phyloP scores from a whole-genome alignment of 371 early-diverging fungal genomes.

The Lichtheimia ramosa region DNA sequence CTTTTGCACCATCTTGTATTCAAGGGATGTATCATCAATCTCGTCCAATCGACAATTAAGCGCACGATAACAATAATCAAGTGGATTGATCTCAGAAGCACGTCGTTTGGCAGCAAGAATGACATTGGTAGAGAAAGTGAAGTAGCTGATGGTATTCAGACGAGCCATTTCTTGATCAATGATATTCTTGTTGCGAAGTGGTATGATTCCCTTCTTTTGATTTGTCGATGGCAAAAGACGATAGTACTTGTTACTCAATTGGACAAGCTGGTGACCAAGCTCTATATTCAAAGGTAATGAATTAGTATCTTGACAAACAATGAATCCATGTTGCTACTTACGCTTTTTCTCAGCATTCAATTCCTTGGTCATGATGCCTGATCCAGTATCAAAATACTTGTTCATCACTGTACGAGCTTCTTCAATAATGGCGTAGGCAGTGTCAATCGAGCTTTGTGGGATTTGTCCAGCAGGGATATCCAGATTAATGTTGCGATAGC shows the following conservation, averaged over 20 bases:
- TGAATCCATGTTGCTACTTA: background rate
- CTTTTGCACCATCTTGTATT: constrained; percentile 29
- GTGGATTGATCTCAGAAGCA: constrained; percentile 33
- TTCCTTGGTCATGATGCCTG: background rate
- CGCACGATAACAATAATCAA: constrained; percentile 53
- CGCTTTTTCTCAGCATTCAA: constrained; percentile 5
- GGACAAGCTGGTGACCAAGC: constrained; percentile 22
- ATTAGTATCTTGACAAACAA: too few species aligned
- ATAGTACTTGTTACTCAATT: constrained; percentile 42
- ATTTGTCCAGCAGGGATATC: constrained; percentile 56
- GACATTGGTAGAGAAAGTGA: constrained; percentile 51
- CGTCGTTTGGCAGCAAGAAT: constrained; percentile 54
- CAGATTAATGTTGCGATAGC: constrained; percentile 27
- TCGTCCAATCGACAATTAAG: constrained; percentile 37
- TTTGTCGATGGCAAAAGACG: constrained; percentile 30
- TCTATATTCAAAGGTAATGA: constrained; percentile 4
- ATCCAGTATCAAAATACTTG: background rate
- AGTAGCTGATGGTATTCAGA: constrained; percentile 38
- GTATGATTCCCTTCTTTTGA: constrained; percentile 20
- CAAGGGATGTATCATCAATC: constrained; percentile 6
- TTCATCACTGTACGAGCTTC: constrained; percentile 13
- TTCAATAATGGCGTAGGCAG: constrained; percentile 37
- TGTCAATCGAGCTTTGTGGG: constrained; percentile 32
- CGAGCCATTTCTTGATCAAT: constrained; percentile 30
- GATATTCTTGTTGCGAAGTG: constrained; percentile 15